phyloP scores from a whole-genome alignment of 192 early-diverging fungal species.

The Coemansia sp. region DNA sequence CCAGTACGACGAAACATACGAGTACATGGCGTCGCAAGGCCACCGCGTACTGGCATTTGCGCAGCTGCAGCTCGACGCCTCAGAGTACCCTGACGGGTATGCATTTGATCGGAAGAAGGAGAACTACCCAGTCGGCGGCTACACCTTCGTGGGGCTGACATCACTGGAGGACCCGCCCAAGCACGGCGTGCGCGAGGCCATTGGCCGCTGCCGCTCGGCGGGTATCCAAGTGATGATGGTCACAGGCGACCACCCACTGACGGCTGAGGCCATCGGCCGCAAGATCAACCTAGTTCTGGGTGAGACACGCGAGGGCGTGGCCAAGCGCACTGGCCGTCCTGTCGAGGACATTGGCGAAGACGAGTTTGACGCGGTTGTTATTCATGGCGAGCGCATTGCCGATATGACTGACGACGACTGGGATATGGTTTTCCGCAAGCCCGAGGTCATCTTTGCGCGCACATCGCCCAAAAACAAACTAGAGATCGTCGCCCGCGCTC shows the following conservation, averaged over 20 bases:
- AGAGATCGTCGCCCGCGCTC: slow-evolving; percentile 92
- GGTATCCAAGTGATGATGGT: slow-evolving; percentile 99
- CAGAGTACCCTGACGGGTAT: slow-evolving; percentile 72
- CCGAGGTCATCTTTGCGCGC: slow-evolving; percentile 96
- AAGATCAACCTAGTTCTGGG: slow-evolving; percentile 94
- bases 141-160: slow-evolving; percentile 83
- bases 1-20: slow-evolving; percentile 77
- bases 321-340: slow-evolving; percentile 65
- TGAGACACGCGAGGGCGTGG: slow-evolving; percentile 83
- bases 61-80: slow-evolving; percentile 67
- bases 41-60: slow-evolving; percentile 97
- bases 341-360: slow-evolving; percentile 70
- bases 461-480: slow-evolving; percentile 97
- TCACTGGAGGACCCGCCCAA: slow-evolving; percentile 97
- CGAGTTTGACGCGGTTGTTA: slow-evolving; percentile 88
- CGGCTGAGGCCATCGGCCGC: slow-evolving; percentile 94
- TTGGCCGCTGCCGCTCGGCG: slow-evolving; percentile 88
- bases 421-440: slow-evolving; percentile 92
- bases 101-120: slow-evolving; percentile 71
- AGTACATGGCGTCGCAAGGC: slow-evolving; percentile 88
- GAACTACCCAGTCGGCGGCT: slow-evolving; percentile 54
- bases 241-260: slow-evolving; percentile 96
- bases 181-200: slow-evolving; percentile 97
- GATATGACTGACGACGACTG: slow-evolving; percentile 80
- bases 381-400: slow-evolving; percentile 91